A percentile compares a stretch with the other conserved stretches of the same genome.
phyloP scores from a whole-genome alignment of 176 grass and related monocot species.

The Leersia perrieri region DNA sequence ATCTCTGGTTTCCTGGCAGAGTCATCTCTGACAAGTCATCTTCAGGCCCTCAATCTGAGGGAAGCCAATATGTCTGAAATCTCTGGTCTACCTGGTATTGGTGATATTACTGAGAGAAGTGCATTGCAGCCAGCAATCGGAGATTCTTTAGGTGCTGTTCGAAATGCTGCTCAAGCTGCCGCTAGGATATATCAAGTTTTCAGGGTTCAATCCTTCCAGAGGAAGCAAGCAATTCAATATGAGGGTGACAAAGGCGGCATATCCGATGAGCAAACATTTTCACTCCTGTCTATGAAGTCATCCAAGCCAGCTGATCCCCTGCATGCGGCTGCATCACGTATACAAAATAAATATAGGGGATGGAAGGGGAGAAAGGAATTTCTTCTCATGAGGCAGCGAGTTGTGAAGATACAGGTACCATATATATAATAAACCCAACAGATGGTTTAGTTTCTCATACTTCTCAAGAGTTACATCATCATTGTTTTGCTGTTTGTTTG shows the following conservation, averaged over 20 bases:
- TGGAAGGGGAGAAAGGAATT: conserved; percentile 84
- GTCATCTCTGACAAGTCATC: conserved; percentile 80
- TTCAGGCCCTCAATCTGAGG: conserved; percentile 60
- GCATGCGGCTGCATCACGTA: conserved; percentile 64
- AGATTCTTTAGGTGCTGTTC: conserved; percentile 56
- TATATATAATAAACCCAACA: not conserved
- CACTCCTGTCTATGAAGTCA: conserved; percentile 53
- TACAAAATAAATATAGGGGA: conserved; percentile 82
- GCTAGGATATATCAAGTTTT: conserved; percentile 65
- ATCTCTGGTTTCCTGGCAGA: conserved; percentile 89
- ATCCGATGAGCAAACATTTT: conserved; percentile 53
- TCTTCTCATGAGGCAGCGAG: conserved; percentile 52
- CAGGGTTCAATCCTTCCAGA: conserved; percentile 69
- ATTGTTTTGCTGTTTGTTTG: not conserved
- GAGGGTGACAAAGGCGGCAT: conserved; percentile 47
- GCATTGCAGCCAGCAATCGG: conserved; percentile 21
- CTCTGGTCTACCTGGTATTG: conserved; percentile 50
- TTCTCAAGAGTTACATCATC: not conserved
- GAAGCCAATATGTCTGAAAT: conserved; percentile 45
- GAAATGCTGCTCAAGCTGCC: conserved; percentile 70
- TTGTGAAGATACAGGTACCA: conserved; percentile 86
- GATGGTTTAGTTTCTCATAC: not conserved
- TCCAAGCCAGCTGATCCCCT: conserved; percentile 53
- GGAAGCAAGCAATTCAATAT: conserved; percentile 52
- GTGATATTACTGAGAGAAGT: conserved; percentile 43